Conservation (phyloP, 768 basidiomycete genomes). For the Fistulinella prunicolor region DNA sequence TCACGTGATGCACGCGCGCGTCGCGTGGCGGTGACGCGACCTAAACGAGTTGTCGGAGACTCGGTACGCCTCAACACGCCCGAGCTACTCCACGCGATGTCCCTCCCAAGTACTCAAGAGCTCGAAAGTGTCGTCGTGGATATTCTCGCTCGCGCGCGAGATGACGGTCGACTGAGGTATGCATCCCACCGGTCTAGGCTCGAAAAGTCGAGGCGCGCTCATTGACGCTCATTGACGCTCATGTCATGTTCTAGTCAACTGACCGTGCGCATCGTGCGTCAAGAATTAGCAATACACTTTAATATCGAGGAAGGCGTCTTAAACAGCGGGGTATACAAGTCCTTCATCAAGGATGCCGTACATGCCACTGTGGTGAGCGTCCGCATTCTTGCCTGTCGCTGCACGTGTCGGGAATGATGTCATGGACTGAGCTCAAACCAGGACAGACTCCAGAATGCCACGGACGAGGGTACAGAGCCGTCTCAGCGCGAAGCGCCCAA, state of each 20-base stretch:
- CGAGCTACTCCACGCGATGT: constrained; percentile 2
- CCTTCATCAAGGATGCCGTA: constrained; percentile 38
- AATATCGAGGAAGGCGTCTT: constrained; percentile 44
- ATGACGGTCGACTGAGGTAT: constrained; percentile 21
- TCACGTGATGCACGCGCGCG: too few relatives aligned
- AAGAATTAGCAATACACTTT: constrained; percentile 46
- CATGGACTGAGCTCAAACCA: constrained; percentile 1
- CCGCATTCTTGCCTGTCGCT: not conserved
- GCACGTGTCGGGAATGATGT: not conserved
- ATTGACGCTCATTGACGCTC: constrained; percentile 4
- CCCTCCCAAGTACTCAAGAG: constrained; percentile 13
- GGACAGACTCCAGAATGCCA: constrained; percentile 8
- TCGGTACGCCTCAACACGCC: too few relatives aligned
- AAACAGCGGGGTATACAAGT: constrained; percentile 43
- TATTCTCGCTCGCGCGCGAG: constrained; percentile 22
- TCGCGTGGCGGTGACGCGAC: too few relatives aligned
- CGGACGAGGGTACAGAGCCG: constrained; percentile 1
- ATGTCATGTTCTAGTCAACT: constrained; percentile 20
- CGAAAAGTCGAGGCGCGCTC: too few relatives aligned
- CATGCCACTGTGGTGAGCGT: constrained; percentile 13
- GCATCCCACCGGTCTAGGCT: too few relatives aligned
- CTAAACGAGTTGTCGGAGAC: too few relatives aligned
- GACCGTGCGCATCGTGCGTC: constrained; percentile 51
- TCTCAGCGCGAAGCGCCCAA: not conserved
- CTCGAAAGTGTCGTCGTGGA: constrained; percentile 19